These are phyloP conservation scores for Straminergon stramineum DNA, from an alignment of 225 moss, liverwort and hornwort species.

Conservation along the genomic window DNA sequence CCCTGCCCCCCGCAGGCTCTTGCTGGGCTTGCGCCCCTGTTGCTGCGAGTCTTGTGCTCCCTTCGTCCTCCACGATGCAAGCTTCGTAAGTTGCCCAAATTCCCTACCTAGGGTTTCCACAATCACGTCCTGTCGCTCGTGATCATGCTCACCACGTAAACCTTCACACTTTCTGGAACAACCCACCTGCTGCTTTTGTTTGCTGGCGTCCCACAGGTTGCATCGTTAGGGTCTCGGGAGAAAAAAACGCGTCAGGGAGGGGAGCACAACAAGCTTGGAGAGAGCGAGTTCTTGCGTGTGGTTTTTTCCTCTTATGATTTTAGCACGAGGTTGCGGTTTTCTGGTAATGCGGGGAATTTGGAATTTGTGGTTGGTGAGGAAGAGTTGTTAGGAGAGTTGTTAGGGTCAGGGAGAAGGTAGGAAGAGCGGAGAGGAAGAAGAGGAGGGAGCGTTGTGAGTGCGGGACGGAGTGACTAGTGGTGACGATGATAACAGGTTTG, in stretches of 20 bases:
- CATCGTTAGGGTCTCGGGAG: background rate
- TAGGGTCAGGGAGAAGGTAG: background rate
- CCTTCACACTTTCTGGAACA: background rate
- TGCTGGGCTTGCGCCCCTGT: slow-evolving; percentile 2
- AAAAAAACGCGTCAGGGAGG: background rate
- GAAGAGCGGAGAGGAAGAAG: background rate
- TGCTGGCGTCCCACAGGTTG: background rate
- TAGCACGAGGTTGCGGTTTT: background rate
- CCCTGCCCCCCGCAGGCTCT: background rate
- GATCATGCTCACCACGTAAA: background rate
- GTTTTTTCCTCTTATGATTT: background rate
- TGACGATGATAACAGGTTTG: background rate
- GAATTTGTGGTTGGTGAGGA: background rate
- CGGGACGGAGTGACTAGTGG: background rate
- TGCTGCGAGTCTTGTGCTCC: slow-evolving; percentile 6
- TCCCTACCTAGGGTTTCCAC: background rate
- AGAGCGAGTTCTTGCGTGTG: background rate
- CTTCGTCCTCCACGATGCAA: background rate
- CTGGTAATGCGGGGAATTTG: slow-evolving; percentile 3
- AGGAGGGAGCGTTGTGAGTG: background rate
- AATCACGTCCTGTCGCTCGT: background rate
- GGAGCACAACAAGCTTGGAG: background rate
- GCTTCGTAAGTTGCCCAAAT: background rate
- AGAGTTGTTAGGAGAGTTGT: background rate
- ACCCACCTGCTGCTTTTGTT: background rate